Conservation (phyloP, 495 filamentous ascomycete species). For the Penicillium coffeae region DNA sequence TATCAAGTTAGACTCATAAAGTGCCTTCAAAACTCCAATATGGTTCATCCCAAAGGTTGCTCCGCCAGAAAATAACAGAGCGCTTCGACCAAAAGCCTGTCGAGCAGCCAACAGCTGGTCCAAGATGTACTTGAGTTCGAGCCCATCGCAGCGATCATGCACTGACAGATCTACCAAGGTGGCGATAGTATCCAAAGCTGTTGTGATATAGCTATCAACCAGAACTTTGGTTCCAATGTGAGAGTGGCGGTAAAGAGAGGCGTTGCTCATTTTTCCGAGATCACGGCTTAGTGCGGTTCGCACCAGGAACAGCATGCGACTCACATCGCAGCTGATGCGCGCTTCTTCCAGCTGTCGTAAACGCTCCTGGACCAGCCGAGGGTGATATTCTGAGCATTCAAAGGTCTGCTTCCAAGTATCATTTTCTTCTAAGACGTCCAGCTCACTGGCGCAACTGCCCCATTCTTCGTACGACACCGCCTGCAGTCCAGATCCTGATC, state of each 20-base stretch:
- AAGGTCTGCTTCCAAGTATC: conserved; percentile 73
- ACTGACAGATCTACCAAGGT: conserved; percentile 63
- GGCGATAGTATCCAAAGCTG: conserved; percentile 66
- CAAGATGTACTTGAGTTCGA: conserved; percentile 63
- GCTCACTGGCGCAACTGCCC: conserved; percentile 60
- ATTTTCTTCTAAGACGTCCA: conserved; percentile 78
- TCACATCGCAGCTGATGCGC: conserved; percentile 67
- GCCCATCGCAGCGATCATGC: conserved; percentile 47
- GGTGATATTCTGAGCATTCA: conserved; percentile 66
- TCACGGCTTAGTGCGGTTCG: conserved; percentile 78
- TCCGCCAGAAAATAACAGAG: conserved; percentile 81
- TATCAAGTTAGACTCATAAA: conserved; percentile 70
- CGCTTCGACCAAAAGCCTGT: conserved; percentile 86
- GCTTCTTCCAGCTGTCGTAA: conserved; percentile 73
- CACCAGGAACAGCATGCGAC: conserved; percentile 72
- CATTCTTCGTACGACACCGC: conserved; percentile 62
- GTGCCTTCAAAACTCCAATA: conserved; percentile 85
- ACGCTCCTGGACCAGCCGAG: conserved; percentile 60
- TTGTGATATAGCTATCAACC: conserved; percentile 82
- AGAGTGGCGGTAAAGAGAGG: conserved; percentile 76
- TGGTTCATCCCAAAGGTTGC: conserved; percentile 96
- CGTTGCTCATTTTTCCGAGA: conserved; percentile 81
- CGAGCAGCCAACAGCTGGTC: conserved; percentile 72
- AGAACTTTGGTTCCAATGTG: conserved; percentile 82
- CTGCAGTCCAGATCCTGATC: conserved; percentile 29